Evolutionary conservation across 2,329 filamentous ascomycete genomes (phyloP).

Genomic region (Fusarium sp.): DNA sequence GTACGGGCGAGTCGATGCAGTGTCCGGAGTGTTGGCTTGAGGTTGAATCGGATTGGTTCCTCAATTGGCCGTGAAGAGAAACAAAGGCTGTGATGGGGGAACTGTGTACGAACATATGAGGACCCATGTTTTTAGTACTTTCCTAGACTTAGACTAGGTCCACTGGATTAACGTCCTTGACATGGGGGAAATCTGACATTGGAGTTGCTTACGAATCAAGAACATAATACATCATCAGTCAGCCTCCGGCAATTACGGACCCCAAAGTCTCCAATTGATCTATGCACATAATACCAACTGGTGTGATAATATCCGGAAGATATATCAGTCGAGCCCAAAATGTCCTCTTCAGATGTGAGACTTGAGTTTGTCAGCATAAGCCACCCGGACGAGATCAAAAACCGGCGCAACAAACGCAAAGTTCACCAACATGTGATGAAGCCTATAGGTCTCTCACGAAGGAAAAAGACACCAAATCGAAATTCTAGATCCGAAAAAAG

Average conservation of each 20-base stretch:
- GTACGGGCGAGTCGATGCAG: background rate
- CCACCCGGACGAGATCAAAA: constrained; percentile 15
- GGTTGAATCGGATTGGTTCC: background rate
- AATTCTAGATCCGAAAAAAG: background rate
- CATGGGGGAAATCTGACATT: background rate
- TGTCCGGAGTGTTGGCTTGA: constrained; percentile 3
- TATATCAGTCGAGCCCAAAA: background rate
- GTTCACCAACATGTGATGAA: constrained; percentile 20
- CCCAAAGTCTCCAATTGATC: too few species aligned
- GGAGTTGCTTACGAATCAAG: constrained; percentile 5
- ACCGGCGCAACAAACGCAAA: constrained; percentile 4
- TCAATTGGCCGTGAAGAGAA: background rate
- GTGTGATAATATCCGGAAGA: too few species aligned
- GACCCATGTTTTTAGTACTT: background rate
- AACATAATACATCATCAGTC: background rate
- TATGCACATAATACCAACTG: too few species aligned
- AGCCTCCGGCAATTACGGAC: too few species aligned
- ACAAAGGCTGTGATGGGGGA: background rate
- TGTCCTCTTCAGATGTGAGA: background rate
- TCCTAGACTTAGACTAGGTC: background rate
- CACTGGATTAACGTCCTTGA: background rate
- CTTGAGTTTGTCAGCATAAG: constrained; percentile 11
- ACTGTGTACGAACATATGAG: background rate
- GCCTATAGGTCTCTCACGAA: constrained; percentile 5
- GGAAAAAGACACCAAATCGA: background rate